Conservation (phyloP, 73 alveolate species). For the Stentor roeselii region DNA sequence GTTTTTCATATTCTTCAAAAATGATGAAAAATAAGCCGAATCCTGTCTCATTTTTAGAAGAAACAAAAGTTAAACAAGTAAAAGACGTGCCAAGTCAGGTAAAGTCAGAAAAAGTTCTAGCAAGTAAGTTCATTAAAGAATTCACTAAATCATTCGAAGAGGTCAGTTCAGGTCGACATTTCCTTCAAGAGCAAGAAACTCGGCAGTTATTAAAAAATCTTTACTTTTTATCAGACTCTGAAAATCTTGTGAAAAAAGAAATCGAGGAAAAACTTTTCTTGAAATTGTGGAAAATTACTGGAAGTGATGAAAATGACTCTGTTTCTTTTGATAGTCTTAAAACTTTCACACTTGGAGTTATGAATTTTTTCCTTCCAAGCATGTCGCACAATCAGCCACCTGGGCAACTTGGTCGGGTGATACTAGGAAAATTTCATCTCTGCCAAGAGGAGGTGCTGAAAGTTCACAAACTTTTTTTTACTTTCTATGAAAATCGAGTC, state of each 20-base stretch:
- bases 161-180: background rate
- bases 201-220: background rate
- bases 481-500: background rate
- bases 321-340: background rate
- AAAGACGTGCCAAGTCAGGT: background rate
- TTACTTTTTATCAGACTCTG: background rate
- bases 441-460: background rate
- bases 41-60: background rate
- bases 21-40: background rate
- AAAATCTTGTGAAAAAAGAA: background rate
- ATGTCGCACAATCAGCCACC: background rate
- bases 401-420: background rate
- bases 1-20: no score
- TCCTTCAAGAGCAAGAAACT: background rate
- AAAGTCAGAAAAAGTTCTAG: background rate
- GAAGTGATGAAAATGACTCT: background rate
- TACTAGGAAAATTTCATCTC: background rate
- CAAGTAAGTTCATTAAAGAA: background rate
- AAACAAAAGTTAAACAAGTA: no score
- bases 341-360: background rate
- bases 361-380: background rate
- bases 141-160: background rate
- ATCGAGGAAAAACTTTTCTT: background rate
- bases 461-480: background rate
- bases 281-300: background rate